Evolutionary conservation across 2,329 filamentous ascomycete species (phyloP).

Genomic region (Fusarium zealandicum): DNA sequence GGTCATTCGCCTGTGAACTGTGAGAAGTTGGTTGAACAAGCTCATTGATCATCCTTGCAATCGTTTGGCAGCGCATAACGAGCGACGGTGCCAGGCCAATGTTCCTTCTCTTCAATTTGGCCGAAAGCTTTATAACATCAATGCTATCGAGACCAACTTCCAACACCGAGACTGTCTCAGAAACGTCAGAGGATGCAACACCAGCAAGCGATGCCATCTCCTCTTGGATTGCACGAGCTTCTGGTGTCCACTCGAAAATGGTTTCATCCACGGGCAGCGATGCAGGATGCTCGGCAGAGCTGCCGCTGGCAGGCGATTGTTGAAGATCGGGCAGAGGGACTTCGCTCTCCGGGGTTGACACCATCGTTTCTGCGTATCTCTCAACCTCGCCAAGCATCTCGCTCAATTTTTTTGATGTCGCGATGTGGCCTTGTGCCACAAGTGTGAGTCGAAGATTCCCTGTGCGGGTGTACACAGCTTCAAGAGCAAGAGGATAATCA

Average conservation of each 20-base stretch:
- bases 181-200: constrained; percentile 58
- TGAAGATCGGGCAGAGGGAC: constrained; percentile 9
- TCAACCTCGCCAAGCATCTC: constrained; percentile 50
- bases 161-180: constrained; percentile 70
- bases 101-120: constrained; percentile 68
- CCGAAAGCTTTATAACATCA: constrained; percentile 84
- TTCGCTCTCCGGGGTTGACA: constrained; percentile 11
- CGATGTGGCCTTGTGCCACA: constrained; percentile 59
- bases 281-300: background rate
- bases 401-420: constrained; percentile 42
- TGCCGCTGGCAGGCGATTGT: background rate
- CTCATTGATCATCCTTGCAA: constrained; percentile 62
- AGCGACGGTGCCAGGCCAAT: constrained; percentile 73
- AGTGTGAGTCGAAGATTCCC: constrained; percentile 63
- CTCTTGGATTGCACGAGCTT: constrained; percentile 61
- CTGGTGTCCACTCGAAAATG: constrained; percentile 65
- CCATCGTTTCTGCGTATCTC: constrained; percentile 18
- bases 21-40: background rate
- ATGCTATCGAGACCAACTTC: constrained; percentile 91
- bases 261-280: constrained; percentile 45
- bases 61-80: constrained; percentile 77
- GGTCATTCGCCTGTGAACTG: background rate
- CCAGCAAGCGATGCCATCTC: constrained; percentile 71
- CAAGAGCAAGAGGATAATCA: constrained; percentile 81
- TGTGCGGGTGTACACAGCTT: constrained; percentile 64